Evolutionary conservation across 1,284 basidiomycete species (phyloP).

Genomic region (Coniferiporia sulphurascens): DNA sequence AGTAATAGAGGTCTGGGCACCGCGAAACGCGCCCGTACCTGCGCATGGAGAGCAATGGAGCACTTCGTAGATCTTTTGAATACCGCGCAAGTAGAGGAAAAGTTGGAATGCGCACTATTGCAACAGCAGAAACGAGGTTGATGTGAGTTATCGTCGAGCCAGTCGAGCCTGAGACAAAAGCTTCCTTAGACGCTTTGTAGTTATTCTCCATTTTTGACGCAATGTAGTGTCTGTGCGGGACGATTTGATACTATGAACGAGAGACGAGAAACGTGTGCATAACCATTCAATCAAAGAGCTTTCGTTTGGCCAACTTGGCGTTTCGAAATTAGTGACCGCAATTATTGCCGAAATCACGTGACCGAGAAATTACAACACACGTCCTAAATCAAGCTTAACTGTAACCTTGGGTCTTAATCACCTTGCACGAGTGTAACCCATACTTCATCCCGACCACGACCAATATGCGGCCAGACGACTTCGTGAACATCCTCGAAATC

Average conservation of each 20-base stretch:
- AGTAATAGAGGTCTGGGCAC: slow-evolving; percentile 36
- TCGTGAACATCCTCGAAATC: slow-evolving; percentile 6
- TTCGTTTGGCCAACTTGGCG: no score
- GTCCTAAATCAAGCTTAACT: no score
- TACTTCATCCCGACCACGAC: background rate
- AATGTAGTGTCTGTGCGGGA: background rate
- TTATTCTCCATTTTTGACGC: slow-evolving; percentile 20
- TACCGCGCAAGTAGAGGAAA: background rate
- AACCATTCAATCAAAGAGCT: no score
- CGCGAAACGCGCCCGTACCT: slow-evolving; percentile 46
- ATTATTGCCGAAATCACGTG: no score
- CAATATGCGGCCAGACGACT: background rate
- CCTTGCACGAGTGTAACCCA: background rate
- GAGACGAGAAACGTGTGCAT: no score
- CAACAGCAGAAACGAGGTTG: slow-evolving; percentile 69
- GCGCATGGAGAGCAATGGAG: slow-evolving; percentile 66
- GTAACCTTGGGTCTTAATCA: no score
- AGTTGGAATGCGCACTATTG: slow-evolving; percentile 53
- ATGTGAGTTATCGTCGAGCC: slow-evolving; percentile 76
- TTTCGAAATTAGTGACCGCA: no score
- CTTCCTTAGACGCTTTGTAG: slow-evolving; percentile 86
- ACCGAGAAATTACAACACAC: no score
- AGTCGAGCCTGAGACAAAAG: slow-evolving; percentile 76
- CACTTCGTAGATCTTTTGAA: slow-evolving; percentile 40
- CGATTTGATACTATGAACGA: background rate